These are phyloP conservation scores for Gnetum montanum DNA, from an alignment of 75 land plant species.

Conservation along the genomic window DNA sequence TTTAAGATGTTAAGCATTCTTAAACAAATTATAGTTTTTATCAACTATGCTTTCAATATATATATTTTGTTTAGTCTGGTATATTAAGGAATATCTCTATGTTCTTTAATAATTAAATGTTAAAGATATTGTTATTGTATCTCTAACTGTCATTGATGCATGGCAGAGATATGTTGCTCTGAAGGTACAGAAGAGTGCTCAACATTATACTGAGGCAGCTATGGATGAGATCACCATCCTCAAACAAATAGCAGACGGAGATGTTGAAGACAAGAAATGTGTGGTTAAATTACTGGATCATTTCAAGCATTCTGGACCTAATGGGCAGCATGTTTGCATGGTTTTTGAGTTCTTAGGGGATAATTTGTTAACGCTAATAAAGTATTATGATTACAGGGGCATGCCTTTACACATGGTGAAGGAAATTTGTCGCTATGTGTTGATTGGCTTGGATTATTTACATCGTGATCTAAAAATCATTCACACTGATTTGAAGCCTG, in stretches of 20 bases:
- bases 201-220: conserved; percentile 89
- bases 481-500: conserved; percentile 96
- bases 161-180: conserved; percentile 79
- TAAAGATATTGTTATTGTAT: no score
- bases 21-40: no score
- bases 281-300: conserved; percentile 88
- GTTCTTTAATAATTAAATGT: no score
- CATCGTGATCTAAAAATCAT: conserved; percentile 84
- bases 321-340: conserved; percentile 94
- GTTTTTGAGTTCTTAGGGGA: conserved; percentile 94
- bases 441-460: conserved; percentile 82
- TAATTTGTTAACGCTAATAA: conserved; percentile 78
- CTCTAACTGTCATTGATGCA: no score
- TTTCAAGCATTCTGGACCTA: conserved; percentile 84
- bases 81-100: no score
- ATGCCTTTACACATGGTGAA: conserved; percentile 75
- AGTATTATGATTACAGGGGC: conserved; percentile 71
- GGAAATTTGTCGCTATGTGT: conserved; percentile 54
- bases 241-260: conserved; percentile 67
- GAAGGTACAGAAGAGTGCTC: conserved; percentile 93
- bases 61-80: no score
- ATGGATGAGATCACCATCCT: conserved; percentile 86
- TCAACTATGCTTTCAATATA: no score
- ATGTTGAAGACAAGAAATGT: conserved; percentile 54
- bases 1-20: no score